Evolutionary conservation across 768 basidiomycete species (phyloP), one percentile per base, ranked within the genome.

Genomic region (Tremella fuciformis): DNA sequence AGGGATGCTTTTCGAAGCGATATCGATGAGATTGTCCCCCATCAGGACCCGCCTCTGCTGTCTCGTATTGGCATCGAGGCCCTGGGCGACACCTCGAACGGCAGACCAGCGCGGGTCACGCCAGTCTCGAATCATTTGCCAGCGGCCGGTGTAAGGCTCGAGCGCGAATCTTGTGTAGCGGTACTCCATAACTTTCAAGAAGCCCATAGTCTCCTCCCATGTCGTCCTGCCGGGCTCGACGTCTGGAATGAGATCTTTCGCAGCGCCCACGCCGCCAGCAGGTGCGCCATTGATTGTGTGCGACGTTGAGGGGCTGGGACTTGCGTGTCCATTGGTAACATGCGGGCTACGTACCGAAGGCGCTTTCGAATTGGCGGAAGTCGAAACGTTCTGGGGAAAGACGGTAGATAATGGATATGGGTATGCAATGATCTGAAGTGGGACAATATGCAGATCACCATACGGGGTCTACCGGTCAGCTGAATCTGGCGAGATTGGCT

Each of bases 101-200:
- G 82, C 81, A 8, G 81, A 81, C 87, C 90, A 90, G 4, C 80
- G 78, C 0, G 84, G 82, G 74, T 97, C 92, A 55, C 89, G 82
- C 96, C 96, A 99, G 63, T 94, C 86, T 64, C 92, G 96, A 53
- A 89, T 81, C 82, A 89, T 87, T 37, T 77, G 79, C 75, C 96
- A 98, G 48, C 89, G 76, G 2, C 93, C 92, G 2, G 83, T 87
- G 48, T 84, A 82, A 8, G 88, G 86, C 71, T 99, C 91, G 24
- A 98, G 78, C 1, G 88, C 87, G 78, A 92, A 96, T 13, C 89
- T 84, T 18, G 88, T 88, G 70, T 98, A 94, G 21, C 96, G 87
- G 76, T 96, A 96, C 73, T 97, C 91, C 47, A 93, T 82, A 46
- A 89, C 75, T 44, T 84, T 80, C 39, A 97, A 80, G 55, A 70